phyloP scores from a whole-genome alignment of 441 rosid species.

The Bruguiera hainesii region DNA sequence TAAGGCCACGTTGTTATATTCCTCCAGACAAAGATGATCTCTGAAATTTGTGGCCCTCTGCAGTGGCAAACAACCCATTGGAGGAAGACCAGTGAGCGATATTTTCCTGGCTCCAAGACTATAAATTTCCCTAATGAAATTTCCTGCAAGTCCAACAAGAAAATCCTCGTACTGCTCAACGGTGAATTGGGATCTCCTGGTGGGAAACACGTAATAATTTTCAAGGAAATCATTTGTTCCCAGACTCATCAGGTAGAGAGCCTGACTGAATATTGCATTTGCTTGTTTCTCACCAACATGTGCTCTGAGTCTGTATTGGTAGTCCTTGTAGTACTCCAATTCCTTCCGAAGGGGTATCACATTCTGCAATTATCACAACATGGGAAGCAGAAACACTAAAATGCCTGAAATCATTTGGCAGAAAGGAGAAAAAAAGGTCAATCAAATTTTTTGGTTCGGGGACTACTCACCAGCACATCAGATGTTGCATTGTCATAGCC shows the following conservation, averaged over 20 bases:
- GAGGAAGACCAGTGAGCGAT: conserved; percentile 53
- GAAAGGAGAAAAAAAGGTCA: neutral
- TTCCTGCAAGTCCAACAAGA: conserved; percentile 35
- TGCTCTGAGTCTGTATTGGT: conserved; percentile 41
- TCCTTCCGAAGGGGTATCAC: conserved; percentile 67
- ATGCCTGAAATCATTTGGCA: neutral
- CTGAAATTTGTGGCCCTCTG: conserved; percentile 51
- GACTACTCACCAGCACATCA: conserved; percentile 53
- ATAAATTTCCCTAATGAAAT: conserved; percentile 40
- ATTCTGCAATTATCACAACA: conserved; percentile 32
- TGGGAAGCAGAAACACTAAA: neutral
- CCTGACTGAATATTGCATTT: conserved; percentile 26
- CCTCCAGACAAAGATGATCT: conserved; percentile 31
- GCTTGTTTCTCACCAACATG: conserved; percentile 39
- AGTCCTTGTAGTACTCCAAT: conserved; percentile 49
- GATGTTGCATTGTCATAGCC: conserved; percentile 70
- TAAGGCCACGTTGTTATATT: conserved; percentile 45
- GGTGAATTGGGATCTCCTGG: conserved; percentile 35
- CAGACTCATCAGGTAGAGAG: conserved; percentile 54
- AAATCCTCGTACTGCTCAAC: conserved; percentile 44
- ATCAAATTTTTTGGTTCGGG: neutral
- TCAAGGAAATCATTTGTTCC: conserved; percentile 75
- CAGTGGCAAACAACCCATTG: conserved; percentile 73
- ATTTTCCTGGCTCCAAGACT: conserved; percentile 52
- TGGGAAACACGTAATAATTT: conserved; percentile 45